A percentile compares a stretch with the other conserved stretches of the same genome.
phyloP scores from a whole-genome alignment of 306 rosid species.

The Astragalus membranaceus region DNA sequence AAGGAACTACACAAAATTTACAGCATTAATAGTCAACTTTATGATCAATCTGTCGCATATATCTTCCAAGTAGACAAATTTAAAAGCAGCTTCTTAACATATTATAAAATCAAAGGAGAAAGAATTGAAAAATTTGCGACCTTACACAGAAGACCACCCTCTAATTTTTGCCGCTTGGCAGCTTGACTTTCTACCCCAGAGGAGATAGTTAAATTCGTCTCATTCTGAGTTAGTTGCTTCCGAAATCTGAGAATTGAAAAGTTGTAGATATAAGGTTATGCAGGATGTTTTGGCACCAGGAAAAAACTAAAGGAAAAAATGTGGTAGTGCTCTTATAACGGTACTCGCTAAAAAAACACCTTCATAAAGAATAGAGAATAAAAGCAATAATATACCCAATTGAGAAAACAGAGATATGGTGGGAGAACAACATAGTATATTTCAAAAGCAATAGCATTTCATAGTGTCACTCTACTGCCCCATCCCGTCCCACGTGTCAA shows the following conservation, averaged over 20 bases:
- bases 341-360: conserved; percentile 4
- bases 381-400: not conserved
- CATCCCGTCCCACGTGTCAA: not conserved
- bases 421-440: not conserved
- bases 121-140: conserved; percentile 32
- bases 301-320: not conserved
- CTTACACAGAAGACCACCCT: conserved; percentile 79
- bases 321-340: not conserved
- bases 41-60: not conserved
- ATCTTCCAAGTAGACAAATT: conserved; percentile 8
- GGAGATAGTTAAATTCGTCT: conserved; percentile 43
- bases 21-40: not conserved
- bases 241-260: conserved; percentile 48
- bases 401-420: not conserved
- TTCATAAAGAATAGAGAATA: conserved; percentile 1
- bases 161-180: conserved; percentile 84
- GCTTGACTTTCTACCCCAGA: conserved; percentile 79
- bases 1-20: conserved; percentile 1
- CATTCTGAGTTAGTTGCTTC: conserved; percentile 45
- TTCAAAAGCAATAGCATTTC: conserved; percentile 1
- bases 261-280: conserved; percentile 4
- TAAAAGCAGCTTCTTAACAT: conserved; percentile 4
- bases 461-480: not conserved
- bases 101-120: conserved; percentile 6
- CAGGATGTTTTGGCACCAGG: not conserved